Evolutionary conservation across 2,329 filamentous ascomycete genomes (phyloP).

Genomic region (Fusarium mundagurra): DNA sequence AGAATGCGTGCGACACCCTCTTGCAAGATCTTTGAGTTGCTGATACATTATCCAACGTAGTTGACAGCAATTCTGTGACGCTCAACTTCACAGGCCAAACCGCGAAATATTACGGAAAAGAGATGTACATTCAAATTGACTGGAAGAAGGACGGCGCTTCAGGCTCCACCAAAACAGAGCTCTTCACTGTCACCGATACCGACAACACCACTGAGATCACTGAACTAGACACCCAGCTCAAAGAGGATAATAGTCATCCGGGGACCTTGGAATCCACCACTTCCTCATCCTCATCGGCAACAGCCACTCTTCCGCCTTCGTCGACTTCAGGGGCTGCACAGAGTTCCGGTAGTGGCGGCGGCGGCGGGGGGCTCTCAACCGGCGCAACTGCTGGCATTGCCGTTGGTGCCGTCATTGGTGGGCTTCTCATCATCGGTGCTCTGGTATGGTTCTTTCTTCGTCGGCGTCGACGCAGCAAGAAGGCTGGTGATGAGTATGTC

Average conservation of each 20-base stretch:
- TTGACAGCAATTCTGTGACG: not conserved
- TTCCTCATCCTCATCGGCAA: not conserved
- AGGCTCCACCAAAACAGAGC: constrained; percentile 2
- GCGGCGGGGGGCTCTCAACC: constrained; percentile 47
- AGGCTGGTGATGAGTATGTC: constrained; percentile 34
- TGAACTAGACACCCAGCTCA: not conserved
- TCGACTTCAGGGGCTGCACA: not conserved
- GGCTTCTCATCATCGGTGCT: constrained; percentile 52
- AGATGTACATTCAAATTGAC: constrained; percentile 15
- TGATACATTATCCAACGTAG: not conserved
- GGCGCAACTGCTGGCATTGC: constrained; percentile 61
- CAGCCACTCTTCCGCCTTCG: not conserved
- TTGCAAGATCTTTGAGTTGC: not conserved
- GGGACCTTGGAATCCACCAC: not conserved
- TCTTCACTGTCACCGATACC: constrained; percentile 23
- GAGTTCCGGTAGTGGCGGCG: constrained; percentile 3
- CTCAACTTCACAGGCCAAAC: not conserved
- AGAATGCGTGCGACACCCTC: not conserved
- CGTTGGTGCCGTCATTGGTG: constrained; percentile 52
- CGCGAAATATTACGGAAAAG: not conserved
- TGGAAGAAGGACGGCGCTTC: constrained; percentile 3
- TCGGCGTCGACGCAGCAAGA: constrained; percentile 48
- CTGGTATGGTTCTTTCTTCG: constrained; percentile 57
- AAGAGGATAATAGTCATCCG: not conserved
- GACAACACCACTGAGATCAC: not conserved